Evolutionary conservation across 129 eudicot genomes (phyloP).

Genomic region (Deinandra increscens): DNA sequence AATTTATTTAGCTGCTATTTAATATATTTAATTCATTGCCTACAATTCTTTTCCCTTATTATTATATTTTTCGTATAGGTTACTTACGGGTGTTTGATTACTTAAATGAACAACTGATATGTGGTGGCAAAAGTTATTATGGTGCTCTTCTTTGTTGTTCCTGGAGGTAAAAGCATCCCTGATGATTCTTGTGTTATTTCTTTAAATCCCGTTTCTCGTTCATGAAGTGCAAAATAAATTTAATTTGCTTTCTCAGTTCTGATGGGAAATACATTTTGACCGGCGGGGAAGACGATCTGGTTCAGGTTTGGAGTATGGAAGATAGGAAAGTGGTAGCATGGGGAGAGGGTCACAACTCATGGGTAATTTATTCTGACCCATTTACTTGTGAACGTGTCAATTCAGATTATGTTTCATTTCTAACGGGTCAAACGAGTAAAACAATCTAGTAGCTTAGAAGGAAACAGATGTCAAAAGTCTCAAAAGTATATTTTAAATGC

Average conservation of each 20-base stretch:
- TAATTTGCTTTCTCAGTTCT: constrained; percentile 37
- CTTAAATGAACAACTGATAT: constrained; percentile 70
- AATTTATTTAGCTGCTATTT: constrained; percentile 16
- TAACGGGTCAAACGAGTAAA: neutral
- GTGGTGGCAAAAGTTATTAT: constrained; percentile 87
- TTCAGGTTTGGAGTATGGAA: constrained; percentile 98
- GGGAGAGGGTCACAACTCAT: constrained; percentile 96
- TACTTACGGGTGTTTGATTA: constrained; percentile 78
- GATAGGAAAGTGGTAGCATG: constrained; percentile 87
- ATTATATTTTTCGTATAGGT: constrained; percentile 39
- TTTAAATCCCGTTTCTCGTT: constrained; percentile 2
- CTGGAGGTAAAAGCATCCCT: constrained; percentile 61
- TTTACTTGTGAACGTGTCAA: neutral
- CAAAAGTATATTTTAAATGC: neutral
- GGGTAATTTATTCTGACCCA: constrained; percentile 47
- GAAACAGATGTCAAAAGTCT: constrained; percentile 1
- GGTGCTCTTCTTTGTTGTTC: constrained; percentile 94
- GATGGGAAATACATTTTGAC: constrained; percentile 84
- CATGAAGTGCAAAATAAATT: neutral
- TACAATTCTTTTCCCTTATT: constrained; percentile 2
- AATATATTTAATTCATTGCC: neutral
- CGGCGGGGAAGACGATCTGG: constrained; percentile 94
- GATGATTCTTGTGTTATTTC: constrained; percentile 16
- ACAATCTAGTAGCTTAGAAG: neutral
- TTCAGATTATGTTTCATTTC: neutral